Conservation (phyloP, 2,329 filamentous ascomycete genomes). For the Trichothecium roseum region DNA sequence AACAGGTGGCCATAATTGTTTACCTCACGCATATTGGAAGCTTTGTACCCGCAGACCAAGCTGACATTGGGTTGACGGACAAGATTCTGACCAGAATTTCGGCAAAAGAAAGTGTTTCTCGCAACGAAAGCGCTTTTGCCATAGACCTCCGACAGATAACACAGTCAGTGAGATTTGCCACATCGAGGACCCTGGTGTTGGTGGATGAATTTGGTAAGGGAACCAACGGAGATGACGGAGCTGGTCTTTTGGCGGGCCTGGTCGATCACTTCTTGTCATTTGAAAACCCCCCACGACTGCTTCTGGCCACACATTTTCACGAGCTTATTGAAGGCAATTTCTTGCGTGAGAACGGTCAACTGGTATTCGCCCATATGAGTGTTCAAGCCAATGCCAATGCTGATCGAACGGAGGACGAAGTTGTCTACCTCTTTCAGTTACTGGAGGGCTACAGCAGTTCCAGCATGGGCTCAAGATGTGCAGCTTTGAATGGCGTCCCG, state of each 20-base stretch:
- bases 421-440: slow-evolving; percentile 68
- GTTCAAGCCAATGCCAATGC: slow-evolving; percentile 48
- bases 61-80: slow-evolving; percentile 78
- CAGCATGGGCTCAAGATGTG: slow-evolving; percentile 81
- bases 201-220: slow-evolving; percentile 83
- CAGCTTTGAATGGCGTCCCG: slow-evolving; percentile 77
- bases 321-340: slow-evolving; percentile 62
- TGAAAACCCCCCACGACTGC: slow-evolving; percentile 39
- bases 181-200: slow-evolving; percentile 68
- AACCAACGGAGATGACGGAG: slow-evolving; percentile 46
- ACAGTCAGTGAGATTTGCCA: slow-evolving; percentile 64
- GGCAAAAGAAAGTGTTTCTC: slow-evolving; percentile 54
- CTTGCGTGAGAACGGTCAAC: slow-evolving; percentile 34
- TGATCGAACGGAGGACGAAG: slow-evolving; percentile 44
- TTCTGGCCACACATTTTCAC: slow-evolving; percentile 54
- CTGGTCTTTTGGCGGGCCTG: slow-evolving; percentile 46
- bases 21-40: slow-evolving; percentile 90
- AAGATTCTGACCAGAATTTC: slow-evolving; percentile 82
- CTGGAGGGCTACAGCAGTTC: slow-evolving; percentile 57
- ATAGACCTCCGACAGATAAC: slow-evolving; percentile 84
- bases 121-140: slow-evolving; percentile 51
- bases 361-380: slow-evolving; percentile 63
- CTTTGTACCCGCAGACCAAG: slow-evolving; percentile 73
- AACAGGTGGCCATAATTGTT: slow-evolving; percentile 82
- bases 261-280: slow-evolving; percentile 44